Conservation (phyloP, 177 flowering plant species). For the Vitis hybrid region DNA sequence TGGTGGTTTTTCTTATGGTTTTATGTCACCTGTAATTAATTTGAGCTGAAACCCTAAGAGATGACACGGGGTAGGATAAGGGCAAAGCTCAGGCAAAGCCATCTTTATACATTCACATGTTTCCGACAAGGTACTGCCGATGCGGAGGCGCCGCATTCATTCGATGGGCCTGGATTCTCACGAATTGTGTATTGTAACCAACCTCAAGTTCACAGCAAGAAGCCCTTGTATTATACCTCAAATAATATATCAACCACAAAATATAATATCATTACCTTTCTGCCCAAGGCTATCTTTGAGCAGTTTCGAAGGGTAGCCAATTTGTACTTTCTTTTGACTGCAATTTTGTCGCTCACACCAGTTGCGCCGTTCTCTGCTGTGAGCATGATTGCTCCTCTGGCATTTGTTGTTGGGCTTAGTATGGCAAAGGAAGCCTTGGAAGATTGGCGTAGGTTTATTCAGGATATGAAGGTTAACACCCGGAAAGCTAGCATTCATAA, state of each 20-base stretch:
- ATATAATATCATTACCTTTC: constrained; percentile 68
- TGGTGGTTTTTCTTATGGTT: constrained; percentile 7
- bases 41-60: constrained; percentile 16
- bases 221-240: constrained; percentile 54
- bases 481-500: constrained; percentile 61
- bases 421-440: constrained; percentile 90
- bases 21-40: constrained; percentile 1
- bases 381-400: constrained; percentile 86
- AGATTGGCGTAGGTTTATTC: constrained; percentile 86
- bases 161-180: constrained; percentile 71
- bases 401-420: constrained; percentile 85
- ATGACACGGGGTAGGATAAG: constrained; percentile 62
- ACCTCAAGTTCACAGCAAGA: constrained; percentile 59
- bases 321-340: constrained; percentile 77
- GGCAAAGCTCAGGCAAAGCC: constrained; percentile 59
- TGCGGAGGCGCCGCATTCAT: constrained; percentile 40
- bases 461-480: constrained; percentile 74
- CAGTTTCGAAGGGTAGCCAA: constrained; percentile 88
- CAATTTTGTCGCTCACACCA: constrained; percentile 65
- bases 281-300: constrained; percentile 85
- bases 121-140: constrained; percentile 34
- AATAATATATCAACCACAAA: constrained; percentile 84
- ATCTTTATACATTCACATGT: constrained; percentile 70
- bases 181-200: constrained; percentile 77
- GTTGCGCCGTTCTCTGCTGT: constrained; percentile 68